Conservation (phyloP, 2,329 filamentous ascomycete genomes). For the Xylaria sp. region DNA sequence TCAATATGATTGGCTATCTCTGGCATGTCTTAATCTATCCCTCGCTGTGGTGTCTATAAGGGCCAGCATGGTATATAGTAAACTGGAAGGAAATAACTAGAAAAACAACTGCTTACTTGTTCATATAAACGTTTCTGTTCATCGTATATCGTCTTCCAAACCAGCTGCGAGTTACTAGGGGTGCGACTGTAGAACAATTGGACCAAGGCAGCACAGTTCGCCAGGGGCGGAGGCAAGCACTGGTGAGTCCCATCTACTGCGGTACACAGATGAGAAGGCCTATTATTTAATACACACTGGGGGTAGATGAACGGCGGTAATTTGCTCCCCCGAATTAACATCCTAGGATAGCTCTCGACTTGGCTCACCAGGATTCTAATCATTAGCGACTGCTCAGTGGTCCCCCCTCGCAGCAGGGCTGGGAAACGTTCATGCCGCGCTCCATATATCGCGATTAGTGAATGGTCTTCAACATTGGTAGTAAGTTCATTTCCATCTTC, state of each 20-base stretch:
- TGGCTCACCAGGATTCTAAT: constrained; percentile 43
- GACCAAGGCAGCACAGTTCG: constrained; percentile 44
- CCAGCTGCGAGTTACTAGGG: constrained; percentile 38
- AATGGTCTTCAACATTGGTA: neutral
- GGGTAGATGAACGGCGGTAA: constrained; percentile 49
- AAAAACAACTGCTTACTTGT: constrained; percentile 30
- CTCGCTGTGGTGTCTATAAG: neutral
- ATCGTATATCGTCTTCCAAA: constrained; percentile 45
- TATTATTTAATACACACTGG: constrained; percentile 39
- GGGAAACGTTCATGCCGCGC: constrained; percentile 14
- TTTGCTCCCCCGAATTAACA: constrained; percentile 40
- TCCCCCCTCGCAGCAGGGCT: constrained; percentile 12
- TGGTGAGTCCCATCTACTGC: constrained; percentile 40
- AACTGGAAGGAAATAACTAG: neutral
- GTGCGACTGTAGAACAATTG: constrained; percentile 43
- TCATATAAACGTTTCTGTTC: constrained; percentile 38
- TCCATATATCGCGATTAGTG: constrained; percentile 9
- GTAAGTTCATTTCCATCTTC: neutral
- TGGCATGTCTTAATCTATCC: neutral
- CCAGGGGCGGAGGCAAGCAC: constrained; percentile 45
- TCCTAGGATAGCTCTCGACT: constrained; percentile 41
- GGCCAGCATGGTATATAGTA: neutral
- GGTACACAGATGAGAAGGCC: constrained; percentile 26
- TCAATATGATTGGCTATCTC: neutral
- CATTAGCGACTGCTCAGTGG: constrained; percentile 38